Percentiles rank a stretch among this genome's conserved stretches.
phyloP scores from a whole-genome alignment of 495 filamentous ascomycete genomes.

The Penicillium dipodomyicola region DNA sequence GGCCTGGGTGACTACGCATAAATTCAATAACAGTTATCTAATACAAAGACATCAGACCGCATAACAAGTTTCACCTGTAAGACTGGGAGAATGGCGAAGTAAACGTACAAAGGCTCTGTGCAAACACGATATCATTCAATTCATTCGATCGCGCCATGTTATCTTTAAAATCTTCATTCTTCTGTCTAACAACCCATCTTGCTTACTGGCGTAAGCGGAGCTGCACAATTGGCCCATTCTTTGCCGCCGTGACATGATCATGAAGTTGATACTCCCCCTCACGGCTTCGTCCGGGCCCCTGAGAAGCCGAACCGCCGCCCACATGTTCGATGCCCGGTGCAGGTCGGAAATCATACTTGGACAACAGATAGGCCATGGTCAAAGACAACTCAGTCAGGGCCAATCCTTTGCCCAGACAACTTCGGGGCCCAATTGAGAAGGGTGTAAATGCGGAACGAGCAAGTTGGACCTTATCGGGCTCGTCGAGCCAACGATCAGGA shows the following conservation, averaged over 20 bases:
- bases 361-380: conserved; percentile 1
- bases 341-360: not conserved
- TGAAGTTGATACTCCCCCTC: conserved; percentile 8
- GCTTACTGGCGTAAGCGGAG: conserved; percentile 5
- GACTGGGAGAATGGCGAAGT: too few species aligned
- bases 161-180: not conserved
- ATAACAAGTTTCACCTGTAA: too few species aligned
- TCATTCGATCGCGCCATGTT: too few species aligned
- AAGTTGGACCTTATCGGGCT: conserved; percentile 2
- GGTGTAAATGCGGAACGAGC: conserved; percentile 35
- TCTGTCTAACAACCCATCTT: not conserved
- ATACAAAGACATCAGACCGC: too few species aligned
- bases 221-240: conserved; percentile 9
- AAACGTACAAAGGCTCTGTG: too few species aligned
- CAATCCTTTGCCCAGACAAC: conserved; percentile 42
- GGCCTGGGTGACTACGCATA: too few species aligned
- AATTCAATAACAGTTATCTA: too few species aligned
- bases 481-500: conserved; percentile 29
- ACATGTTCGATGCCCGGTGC: not conserved
- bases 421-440: conserved; percentile 40
- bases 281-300: conserved; percentile 1
- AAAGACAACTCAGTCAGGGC: conserved; percentile 21
- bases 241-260: conserved; percentile 14
- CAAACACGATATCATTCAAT: too few species aligned
- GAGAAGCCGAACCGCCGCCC: not conserved